Percentiles rank a stretch among this genome's conserved stretches.
Conservation (phyloP, 305 asterid genomes). For the Euphrasia arctica region DNA sequence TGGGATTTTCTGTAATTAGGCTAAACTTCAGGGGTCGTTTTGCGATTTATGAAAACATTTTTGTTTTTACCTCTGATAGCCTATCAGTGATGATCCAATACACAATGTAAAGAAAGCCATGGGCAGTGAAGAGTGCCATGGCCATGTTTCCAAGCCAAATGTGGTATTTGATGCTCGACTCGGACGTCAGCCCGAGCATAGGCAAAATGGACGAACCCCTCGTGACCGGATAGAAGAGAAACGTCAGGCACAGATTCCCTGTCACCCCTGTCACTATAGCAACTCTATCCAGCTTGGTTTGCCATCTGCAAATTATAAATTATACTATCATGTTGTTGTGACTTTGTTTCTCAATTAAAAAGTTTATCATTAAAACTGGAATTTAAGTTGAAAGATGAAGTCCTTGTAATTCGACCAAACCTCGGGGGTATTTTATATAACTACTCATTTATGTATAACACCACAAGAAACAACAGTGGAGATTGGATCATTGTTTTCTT, state of each 20-base stretch:
- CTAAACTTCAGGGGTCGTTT: too few species aligned
- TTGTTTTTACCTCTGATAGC: background rate
- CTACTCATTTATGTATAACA: too few species aligned
- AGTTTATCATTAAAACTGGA: too few species aligned
- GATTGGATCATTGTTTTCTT: background rate
- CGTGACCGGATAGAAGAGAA: slow-evolving; percentile 81
- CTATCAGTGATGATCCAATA: slow-evolving; percentile 67
- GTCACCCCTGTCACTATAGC: slow-evolving; percentile 69
- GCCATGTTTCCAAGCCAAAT: slow-evolving; percentile 80
- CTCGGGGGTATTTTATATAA: too few species aligned
- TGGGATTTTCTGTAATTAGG: too few species aligned
- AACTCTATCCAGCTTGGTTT: slow-evolving; percentile 77
- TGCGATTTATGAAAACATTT: background rate
- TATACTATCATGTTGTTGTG: background rate
- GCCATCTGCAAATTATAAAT: slow-evolving; percentile 55
- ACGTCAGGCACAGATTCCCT: slow-evolving; percentile 78
- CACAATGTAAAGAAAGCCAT: slow-evolving; percentile 60
- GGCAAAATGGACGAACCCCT: slow-evolving; percentile 83
- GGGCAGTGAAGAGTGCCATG: slow-evolving; percentile 71
- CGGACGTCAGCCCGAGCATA: slow-evolving; percentile 75
- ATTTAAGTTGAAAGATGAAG: too few species aligned
- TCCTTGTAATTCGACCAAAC: too few species aligned
- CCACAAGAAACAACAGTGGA: too few species aligned
- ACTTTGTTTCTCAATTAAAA: background rate
- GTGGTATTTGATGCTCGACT: slow-evolving; percentile 77